Evolutionary conservation across 2,329 filamentous ascomycete species (phyloP).

Genomic region (Xylaria sp.): DNA sequence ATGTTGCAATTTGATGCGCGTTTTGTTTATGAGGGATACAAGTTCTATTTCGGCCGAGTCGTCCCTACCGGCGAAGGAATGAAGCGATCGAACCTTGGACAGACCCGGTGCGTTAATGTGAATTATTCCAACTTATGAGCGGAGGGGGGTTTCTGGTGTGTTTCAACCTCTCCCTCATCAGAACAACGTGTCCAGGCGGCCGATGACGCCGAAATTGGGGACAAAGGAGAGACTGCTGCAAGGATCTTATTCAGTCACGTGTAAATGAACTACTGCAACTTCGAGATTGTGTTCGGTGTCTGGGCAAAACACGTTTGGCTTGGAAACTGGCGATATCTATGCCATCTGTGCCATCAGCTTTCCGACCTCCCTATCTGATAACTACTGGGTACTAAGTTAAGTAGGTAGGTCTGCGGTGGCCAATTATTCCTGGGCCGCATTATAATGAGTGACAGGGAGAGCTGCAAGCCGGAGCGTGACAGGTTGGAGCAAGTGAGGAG

Average conservation of each 20-base stretch:
- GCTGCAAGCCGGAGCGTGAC: slow-evolving; percentile 28
- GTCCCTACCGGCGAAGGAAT: background rate
- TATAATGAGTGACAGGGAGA: slow-evolving; percentile 38
- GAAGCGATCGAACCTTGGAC: background rate
- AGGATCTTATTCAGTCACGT: slow-evolving; percentile 18
- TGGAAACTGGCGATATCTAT: background rate
- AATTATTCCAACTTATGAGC: slow-evolving; percentile 5
- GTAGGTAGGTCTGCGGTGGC: slow-evolving; percentile 22
- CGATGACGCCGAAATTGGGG: slow-evolving; percentile 18
- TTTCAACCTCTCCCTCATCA: slow-evolving; percentile 23
- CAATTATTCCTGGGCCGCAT: slow-evolving; percentile 35
- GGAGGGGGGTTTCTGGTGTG: slow-evolving; percentile 16
- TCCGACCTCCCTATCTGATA: background rate
- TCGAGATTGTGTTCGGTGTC: slow-evolving; percentile 4
- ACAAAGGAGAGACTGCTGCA: slow-evolving; percentile 11
- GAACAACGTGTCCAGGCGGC: slow-evolving; percentile 10
- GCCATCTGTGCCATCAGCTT: background rate
- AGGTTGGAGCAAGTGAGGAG: slow-evolving; percentile 34
- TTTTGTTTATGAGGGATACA: no score
- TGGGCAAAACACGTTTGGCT: slow-evolving; percentile 18
- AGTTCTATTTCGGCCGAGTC: background rate
- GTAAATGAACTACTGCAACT: slow-evolving; percentile 20
- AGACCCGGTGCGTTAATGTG: background rate
- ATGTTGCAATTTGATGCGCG: background rate
- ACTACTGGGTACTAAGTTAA: background rate